Evolutionary conservation across 768 basidiomycete species (phyloP).

Genomic region (Dictyophora rubrovolvata): DNA sequence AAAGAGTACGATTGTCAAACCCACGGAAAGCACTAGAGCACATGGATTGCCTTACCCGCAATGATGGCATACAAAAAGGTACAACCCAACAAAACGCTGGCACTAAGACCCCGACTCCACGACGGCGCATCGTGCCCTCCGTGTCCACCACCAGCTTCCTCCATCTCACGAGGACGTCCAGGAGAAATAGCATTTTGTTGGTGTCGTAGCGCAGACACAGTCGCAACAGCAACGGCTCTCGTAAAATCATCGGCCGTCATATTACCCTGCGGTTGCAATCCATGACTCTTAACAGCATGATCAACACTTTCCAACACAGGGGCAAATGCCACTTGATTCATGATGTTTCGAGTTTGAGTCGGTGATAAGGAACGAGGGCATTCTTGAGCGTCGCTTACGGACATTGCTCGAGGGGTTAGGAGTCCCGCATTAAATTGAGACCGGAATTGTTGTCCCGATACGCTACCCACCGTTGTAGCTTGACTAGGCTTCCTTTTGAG

Average conservation of each 20-base stretch:
- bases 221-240: constrained; percentile 87
- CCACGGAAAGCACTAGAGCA: neutral
- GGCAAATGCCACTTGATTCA: constrained; percentile 29
- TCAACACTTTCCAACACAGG: constrained; percentile 75
- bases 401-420: constrained; percentile 13
- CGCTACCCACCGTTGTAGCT: constrained; percentile 21
- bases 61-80: constrained; percentile 92
- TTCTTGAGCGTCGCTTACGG: constrained; percentile 11
- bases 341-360: constrained; percentile 10
- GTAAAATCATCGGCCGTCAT: constrained; percentile 86
- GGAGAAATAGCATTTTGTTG: constrained; percentile 51
- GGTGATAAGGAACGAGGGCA: constrained; percentile 49
- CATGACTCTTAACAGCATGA: constrained; percentile 56
- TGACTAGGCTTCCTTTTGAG: constrained; percentile 41
- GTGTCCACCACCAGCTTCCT: constrained; percentile 47
- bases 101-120: constrained; percentile 87
- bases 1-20: constrained; percentile 1
- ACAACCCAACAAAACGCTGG: constrained; percentile 80
- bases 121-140: constrained; percentile 91
- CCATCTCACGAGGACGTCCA: constrained; percentile 30
- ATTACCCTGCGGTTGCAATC: constrained; percentile 37
- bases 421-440: neutral
- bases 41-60: constrained; percentile 55
- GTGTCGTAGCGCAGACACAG: constrained; percentile 81
- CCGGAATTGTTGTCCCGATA: constrained; percentile 31